A percentile compares a stretch with the other conserved stretches of the same genome.
Evolutionary conservation across 1,284 basidiomycete genomes (phyloP).

Genomic region (Mycosarcoma maydis): DNA sequence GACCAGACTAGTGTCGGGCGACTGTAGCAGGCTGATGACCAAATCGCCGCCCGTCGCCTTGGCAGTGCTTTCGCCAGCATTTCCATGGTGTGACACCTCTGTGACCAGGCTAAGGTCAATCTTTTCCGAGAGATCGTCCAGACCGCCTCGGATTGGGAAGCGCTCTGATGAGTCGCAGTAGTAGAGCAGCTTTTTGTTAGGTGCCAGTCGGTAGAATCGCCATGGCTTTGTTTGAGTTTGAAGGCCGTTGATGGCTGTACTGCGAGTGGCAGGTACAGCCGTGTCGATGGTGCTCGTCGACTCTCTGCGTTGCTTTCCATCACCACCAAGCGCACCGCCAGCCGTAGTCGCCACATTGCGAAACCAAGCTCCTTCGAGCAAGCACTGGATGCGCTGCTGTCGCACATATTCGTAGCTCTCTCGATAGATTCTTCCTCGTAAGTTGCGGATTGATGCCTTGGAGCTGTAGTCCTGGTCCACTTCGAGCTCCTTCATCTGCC

Average conservation of each 20-base stretch:
- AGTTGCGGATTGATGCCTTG: constrained; percentile 70
- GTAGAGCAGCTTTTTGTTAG: constrained; percentile 79
- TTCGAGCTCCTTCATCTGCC: constrained; percentile 93
- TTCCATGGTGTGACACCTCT: constrained; percentile 33
- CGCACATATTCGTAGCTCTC: constrained; percentile 93
- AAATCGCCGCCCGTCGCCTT: constrained; percentile 9
- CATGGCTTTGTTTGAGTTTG: constrained; percentile 38
- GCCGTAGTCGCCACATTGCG: constrained; percentile 70
- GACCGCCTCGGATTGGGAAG: constrained; percentile 78
- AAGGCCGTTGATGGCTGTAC: constrained; percentile 4
- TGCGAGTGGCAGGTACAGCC: constrained; percentile 7
- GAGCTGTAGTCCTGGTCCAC: constrained; percentile 78
- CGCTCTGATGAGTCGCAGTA: constrained; percentile 82
- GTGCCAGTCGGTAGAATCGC: constrained; percentile 68
- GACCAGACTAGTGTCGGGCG: constrained; percentile 72
- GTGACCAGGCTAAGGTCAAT: constrained; percentile 65
- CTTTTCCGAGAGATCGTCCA: constrained; percentile 85
- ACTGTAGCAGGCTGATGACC: constrained; percentile 50
- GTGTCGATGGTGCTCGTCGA: constrained; percentile 40
- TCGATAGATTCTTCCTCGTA: constrained; percentile 85
- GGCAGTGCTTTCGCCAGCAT: constrained; percentile 3
- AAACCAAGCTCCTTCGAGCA: constrained; percentile 91
- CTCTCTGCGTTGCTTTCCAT: constrained; percentile 8
- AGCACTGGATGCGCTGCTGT: constrained; percentile 86
- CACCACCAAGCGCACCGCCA: background rate